These are phyloP conservation scores for Cladorrhinum sp. DNA, from an alignment of 2,329 filamentous ascomycete genomes.

Conservation along the genomic window DNA sequence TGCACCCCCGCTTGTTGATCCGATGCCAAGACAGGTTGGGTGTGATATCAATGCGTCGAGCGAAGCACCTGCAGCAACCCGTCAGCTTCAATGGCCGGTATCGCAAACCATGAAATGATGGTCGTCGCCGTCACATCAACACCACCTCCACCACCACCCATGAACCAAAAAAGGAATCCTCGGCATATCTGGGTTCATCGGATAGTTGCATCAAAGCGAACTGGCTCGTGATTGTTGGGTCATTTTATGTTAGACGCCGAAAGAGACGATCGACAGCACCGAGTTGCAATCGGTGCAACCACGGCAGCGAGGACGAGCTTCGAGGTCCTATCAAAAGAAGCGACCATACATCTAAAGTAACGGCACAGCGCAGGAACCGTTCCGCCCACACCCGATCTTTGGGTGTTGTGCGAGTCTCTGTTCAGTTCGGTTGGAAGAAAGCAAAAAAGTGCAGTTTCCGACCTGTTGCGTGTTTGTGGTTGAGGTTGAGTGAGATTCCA, in stretches of 20 bases:
- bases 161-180: too few species aligned
- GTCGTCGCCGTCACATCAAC: too few species aligned
- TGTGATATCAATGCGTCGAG: conserved; percentile 22
- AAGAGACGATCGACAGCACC: not conserved
- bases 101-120: conserved; percentile 4
- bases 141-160: too few species aligned
- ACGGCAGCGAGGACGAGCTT: conserved; percentile 4
- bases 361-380: conserved; percentile 5
- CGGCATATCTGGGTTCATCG: not conserved
- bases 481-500: not conserved
- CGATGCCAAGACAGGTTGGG: not conserved
- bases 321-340: conserved; percentile 3
- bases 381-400: conserved; percentile 3
- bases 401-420: not conserved
- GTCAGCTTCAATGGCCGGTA: conserved; percentile 11
- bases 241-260: not conserved
- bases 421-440: conserved; percentile 3
- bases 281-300: conserved; percentile 1
- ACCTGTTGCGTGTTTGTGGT: not conserved
- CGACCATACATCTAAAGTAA: not conserved
- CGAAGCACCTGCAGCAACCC: conserved; percentile 7
- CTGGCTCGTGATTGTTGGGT: not conserved
- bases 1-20: not conserved
- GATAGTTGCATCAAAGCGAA: not conserved
- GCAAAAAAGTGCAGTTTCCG: not conserved